Percentiles rank a stretch among this genome's conserved stretches.
Evolutionary conservation across 768 basidiomycete genomes (phyloP).

Genomic region (Hypholoma fasciculare): DNA sequence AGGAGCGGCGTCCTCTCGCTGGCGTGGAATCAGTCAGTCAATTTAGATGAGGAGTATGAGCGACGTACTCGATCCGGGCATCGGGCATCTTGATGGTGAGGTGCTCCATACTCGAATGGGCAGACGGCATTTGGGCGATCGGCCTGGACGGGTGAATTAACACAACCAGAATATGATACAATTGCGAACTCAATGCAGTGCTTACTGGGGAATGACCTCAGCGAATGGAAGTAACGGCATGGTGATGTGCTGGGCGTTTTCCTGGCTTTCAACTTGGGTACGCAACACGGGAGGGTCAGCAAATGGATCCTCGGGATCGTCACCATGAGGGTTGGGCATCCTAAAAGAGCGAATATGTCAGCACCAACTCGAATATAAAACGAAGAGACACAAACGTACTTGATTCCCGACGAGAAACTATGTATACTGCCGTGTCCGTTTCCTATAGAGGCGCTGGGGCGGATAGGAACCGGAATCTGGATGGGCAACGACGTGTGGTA

Average conservation of each 20-base stretch:
- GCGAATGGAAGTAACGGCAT: constrained; percentile 45
- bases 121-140: constrained; percentile 11
- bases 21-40: constrained; percentile 9
- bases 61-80: constrained; percentile 29
- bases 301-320: constrained; percentile 27
- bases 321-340: constrained; percentile 21
- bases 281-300: constrained; percentile 31
- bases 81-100: constrained; percentile 5
- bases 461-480: constrained; percentile 13
- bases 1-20: constrained; percentile 24
- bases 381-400: constrained; percentile 1
- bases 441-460: neutral
- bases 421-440: constrained; percentile 8
- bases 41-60: neutral
- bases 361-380: neutral
- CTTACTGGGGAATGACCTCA: constrained; percentile 36
- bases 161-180: neutral
- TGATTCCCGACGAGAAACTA: constrained; percentile 12
- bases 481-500: constrained; percentile 1
- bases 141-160: constrained; percentile 20
- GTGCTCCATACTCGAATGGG: constrained; percentile 14
- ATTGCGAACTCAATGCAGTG: neutral
- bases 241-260: constrained; percentile 25
- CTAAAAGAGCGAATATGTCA: constrained; percentile 3
- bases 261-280: constrained; percentile 21